Conservation (phyloP, 1,139 yeast species). For the Candida frijolesensis region DNA sequence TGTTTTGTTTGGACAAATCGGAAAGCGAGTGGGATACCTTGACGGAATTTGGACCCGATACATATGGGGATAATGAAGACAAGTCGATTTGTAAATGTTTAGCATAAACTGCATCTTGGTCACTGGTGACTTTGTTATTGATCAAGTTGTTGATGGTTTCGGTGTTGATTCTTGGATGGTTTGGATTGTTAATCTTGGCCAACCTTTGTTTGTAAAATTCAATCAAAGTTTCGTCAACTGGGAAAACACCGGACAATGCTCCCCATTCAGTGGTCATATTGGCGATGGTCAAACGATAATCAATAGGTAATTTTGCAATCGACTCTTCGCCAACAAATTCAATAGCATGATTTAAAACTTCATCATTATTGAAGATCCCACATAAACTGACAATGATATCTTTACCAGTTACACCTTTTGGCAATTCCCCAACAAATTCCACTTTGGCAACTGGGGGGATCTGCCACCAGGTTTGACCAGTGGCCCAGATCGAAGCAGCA, state of each 20-base stretch:
- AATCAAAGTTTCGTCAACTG: slow-evolving; percentile 78
- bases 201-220: slow-evolving; percentile 78
- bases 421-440: slow-evolving; percentile 78
- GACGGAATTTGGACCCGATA: slow-evolving; percentile 97
- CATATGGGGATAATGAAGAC: slow-evolving; percentile 82
- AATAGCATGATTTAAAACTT: slow-evolving; percentile 95
- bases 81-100: slow-evolving; percentile 83
- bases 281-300: slow-evolving; percentile 93
- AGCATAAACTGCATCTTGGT: slow-evolving; percentile 80
- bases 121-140: slow-evolving; percentile 54
- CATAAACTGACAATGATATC: slow-evolving; percentile 96
- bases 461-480: slow-evolving; percentile 99
- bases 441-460: slow-evolving; percentile 98
- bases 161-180: slow-evolving; percentile 83
- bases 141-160: slow-evolving; percentile 54
- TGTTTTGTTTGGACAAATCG: slow-evolving; percentile 69
- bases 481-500: slow-evolving; percentile 99
- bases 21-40: slow-evolving; percentile 81
- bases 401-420: slow-evolving; percentile 89
- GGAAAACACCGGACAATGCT: slow-evolving; percentile 94
- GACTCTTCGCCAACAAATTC: slow-evolving; percentile 89
- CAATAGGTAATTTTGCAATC: slow-evolving; percentile 71
- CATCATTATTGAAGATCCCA: slow-evolving; percentile 93
- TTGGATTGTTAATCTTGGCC: slow-evolving; percentile 59
- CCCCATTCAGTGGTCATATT: slow-evolving; percentile 99